Evolutionary conservation across 805 yeast genomes (phyloP).

Genomic region (Pichia insulana): DNA sequence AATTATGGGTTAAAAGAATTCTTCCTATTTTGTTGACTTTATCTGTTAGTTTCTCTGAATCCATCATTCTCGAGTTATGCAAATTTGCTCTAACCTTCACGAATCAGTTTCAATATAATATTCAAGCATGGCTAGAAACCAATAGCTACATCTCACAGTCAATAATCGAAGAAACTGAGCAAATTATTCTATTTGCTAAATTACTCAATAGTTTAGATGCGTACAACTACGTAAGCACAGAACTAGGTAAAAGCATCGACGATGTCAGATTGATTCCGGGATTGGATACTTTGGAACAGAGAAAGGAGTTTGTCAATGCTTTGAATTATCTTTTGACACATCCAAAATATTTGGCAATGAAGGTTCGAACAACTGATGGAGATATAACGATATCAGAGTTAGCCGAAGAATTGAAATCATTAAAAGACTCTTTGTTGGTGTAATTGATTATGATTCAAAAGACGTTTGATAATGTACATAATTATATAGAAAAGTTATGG

Average conservation of each 20-base stretch:
- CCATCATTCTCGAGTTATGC: conserved; percentile 55
- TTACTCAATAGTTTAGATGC: conserved; percentile 46
- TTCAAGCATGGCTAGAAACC: conserved; percentile 52
- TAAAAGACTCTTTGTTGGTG: conserved; percentile 34
- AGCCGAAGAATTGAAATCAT: conserved; percentile 42
- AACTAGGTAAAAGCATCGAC: conserved; percentile 13
- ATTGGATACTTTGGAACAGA: conserved; percentile 48
- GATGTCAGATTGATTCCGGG: conserved; percentile 40
- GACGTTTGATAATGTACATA: too few relatives aligned
- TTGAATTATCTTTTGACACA: conserved; percentile 72
- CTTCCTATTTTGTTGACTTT: conserved; percentile 57
- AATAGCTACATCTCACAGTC: conserved; percentile 42
- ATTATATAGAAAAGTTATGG: conserved; percentile 1
- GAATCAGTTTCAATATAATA: conserved; percentile 55
- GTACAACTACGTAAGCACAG: conserved; percentile 33
- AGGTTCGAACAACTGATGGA: conserved; percentile 51
- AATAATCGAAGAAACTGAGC: conserved; percentile 54
- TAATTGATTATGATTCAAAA: too few relatives aligned
- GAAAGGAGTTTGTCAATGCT: conserved; percentile 50
- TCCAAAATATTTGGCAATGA: conserved; percentile 70
- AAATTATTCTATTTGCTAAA: conserved; percentile 56
- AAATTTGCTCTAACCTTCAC: conserved; percentile 54
- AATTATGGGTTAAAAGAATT: conserved; percentile 81
- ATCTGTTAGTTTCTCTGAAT: conserved; percentile 53
- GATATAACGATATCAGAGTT: conserved; percentile 45